These are phyloP conservation scores for Remersonia thermophila DNA, from an alignment of 2,329 filamentous ascomycete species.

Conservation along the genomic window DNA sequence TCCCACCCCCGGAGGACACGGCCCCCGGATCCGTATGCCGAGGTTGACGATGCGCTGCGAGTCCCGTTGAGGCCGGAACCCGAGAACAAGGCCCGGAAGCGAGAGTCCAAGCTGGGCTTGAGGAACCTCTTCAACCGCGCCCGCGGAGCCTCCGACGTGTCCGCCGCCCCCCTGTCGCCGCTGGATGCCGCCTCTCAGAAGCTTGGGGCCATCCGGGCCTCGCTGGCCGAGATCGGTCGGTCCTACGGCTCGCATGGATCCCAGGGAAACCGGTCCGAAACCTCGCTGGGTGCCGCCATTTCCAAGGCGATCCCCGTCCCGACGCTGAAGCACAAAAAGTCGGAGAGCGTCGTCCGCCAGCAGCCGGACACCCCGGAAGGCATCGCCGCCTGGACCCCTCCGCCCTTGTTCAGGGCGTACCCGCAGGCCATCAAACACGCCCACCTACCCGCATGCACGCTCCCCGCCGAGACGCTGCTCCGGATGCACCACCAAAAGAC, in stretches of 20 bases:
- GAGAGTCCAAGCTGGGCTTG: constrained; percentile 41
- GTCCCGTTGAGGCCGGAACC: constrained; percentile 29
- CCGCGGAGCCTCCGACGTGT: constrained; percentile 26
- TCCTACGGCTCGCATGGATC: constrained; percentile 25
- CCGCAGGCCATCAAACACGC: constrained; percentile 70
- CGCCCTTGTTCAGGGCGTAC: constrained; percentile 77
- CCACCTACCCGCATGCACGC: constrained; percentile 52
- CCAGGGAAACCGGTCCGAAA: constrained; percentile 24
- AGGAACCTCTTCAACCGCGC: constrained; percentile 38
- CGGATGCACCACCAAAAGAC: constrained; percentile 44
- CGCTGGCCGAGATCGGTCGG: constrained; percentile 35
- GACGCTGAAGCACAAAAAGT: constrained; percentile 19
- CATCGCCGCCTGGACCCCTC: constrained; percentile 47
- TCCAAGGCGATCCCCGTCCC: constrained; percentile 5
- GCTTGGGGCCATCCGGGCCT: constrained; percentile 31
- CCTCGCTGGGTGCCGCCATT: constrained; percentile 19
- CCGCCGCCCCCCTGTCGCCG: constrained; percentile 14
- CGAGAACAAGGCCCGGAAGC: constrained; percentile 28
- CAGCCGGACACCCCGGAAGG: constrained; percentile 10
- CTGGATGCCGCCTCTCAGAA: constrained; percentile 19
- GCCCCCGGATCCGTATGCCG: constrained; percentile 25
- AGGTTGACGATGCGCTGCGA: constrained; percentile 24
- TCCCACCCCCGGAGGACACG: constrained; percentile 25
- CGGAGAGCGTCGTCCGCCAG: constrained; percentile 14
- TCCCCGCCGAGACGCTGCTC: constrained; percentile 57